Percentiles rank a stretch among this genome's conserved stretches.
Evolutionary conservation across 306 rosid genomes (phyloP).

Genomic region (Fragaria vesca): DNA sequence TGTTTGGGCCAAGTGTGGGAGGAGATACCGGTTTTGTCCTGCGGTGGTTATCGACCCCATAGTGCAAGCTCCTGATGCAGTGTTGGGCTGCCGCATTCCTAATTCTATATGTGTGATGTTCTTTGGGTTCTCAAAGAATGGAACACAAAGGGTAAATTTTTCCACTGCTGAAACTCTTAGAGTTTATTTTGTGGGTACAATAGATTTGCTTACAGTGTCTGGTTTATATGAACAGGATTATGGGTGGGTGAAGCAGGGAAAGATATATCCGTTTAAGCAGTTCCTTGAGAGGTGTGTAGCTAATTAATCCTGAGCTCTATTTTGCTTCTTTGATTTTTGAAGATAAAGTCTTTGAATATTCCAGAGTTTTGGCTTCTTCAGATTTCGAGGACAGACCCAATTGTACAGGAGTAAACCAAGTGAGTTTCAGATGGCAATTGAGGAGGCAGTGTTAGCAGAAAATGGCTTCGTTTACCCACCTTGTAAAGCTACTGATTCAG

Average conservation of each 20-base stretch:
- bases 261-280: conserved; percentile 68
- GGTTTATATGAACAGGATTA: conserved; percentile 62
- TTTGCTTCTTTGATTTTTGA: conserved; percentile 8
- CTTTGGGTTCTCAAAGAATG: conserved; percentile 85
- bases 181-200: conserved; percentile 3
- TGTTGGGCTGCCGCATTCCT: conserved; percentile 64
- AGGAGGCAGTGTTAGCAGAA: conserved; percentile 86
- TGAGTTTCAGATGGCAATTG: conserved; percentile 86
- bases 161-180: background rate
- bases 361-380: conserved; percentile 33
- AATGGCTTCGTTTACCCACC: conserved; percentile 59
- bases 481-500: conserved; percentile 36
- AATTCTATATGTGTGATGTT: conserved; percentile 88
- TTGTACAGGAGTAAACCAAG: conserved; percentile 82
- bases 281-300: conserved; percentile 74
- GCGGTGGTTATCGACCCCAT: conserved; percentile 63
- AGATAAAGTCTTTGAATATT: conserved; percentile 7
- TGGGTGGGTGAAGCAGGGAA: conserved; percentile 97
- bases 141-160: conserved; percentile 68
- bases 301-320: conserved; percentile 8
- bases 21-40: too few relatives aligned
- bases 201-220: conserved; percentile 4
- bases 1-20: too few relatives aligned
- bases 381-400: conserved; percentile 90
- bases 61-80: conserved; percentile 77